These are phyloP conservation scores for Zygosaccharomyces sapae DNA, from an alignment of 1,139 yeast genomes.

Conservation along the genomic window DNA sequence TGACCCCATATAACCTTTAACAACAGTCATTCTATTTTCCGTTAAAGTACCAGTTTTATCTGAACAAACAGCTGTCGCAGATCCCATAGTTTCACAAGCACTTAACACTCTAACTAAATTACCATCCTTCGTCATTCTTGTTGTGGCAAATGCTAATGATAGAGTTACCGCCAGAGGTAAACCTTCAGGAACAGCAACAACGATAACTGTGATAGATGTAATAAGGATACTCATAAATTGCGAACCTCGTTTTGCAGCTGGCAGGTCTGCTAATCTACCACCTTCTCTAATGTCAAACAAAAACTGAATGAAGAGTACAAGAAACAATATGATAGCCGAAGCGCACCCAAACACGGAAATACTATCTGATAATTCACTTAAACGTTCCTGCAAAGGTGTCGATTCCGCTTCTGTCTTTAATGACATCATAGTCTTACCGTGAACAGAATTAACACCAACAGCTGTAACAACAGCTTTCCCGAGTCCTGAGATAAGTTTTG, in stretches of 20 bases:
- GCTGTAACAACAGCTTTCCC: slow-evolving; percentile 87
- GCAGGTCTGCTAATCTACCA: slow-evolving; percentile 42
- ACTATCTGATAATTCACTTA: slow-evolving; percentile 80
- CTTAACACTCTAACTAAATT: slow-evolving; percentile 86
- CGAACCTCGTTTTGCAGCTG: slow-evolving; percentile 76
- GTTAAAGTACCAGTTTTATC: slow-evolving; percentile 97
- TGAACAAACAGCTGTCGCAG: slow-evolving; percentile 94
- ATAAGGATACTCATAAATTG: slow-evolving; percentile 79
- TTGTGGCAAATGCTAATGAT: slow-evolving; percentile 95
- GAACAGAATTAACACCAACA: slow-evolving; percentile 82
- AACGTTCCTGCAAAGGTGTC: slow-evolving; percentile 84
- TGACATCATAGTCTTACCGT: slow-evolving; percentile 86
- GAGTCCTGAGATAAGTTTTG: slow-evolving; percentile 78
- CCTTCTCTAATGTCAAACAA: slow-evolving; percentile 54
- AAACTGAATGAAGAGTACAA: slow-evolving; percentile 75
- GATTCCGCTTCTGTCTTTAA: slow-evolving; percentile 68
- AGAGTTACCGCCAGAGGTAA: slow-evolving; percentile 93
- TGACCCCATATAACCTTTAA: slow-evolving; percentile 62
- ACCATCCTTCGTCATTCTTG: slow-evolving; percentile 95
- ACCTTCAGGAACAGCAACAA: slow-evolving; percentile 98
- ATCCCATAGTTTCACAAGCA: slow-evolving; percentile 98
- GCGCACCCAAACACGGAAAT: slow-evolving; percentile 89
- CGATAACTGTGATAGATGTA: slow-evolving; percentile 86
- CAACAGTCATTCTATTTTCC: slow-evolving; percentile 87
- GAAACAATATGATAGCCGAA: slow-evolving; percentile 73